A percentile compares a stretch with the other conserved stretches of the same genome.
These are phyloP conservation scores for Fusarium phyllophilum DNA, from an alignment of 2,329 filamentous ascomycete species.

Conservation along the genomic window DNA sequence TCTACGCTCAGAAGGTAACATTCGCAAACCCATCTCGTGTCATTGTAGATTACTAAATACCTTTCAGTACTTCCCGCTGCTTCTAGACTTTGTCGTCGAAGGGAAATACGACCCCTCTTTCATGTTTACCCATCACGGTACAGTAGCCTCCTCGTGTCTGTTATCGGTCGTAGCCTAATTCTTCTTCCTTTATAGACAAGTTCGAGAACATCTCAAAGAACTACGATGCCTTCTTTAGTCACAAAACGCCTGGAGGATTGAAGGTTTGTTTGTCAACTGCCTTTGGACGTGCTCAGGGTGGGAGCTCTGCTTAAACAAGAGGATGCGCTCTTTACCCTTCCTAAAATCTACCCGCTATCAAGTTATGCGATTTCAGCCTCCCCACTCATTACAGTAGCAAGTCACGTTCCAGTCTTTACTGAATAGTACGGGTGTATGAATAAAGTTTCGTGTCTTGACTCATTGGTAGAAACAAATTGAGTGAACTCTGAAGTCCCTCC, in stretches of 20 bases:
- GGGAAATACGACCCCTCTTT: slow-evolving; percentile 3
- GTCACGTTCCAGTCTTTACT: neutral
- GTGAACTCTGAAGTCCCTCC: accelerated
- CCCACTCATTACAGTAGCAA: neutral
- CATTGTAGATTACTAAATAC: accelerated
- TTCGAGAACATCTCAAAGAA: neutral
- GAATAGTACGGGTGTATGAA: neutral
- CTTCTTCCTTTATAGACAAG: neutral
- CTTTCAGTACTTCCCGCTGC: neutral
- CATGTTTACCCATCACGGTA: slow-evolving; percentile 3
- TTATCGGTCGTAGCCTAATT: accelerated
- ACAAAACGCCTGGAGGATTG: neutral
- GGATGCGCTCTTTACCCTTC: no score
- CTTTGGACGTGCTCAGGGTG: neutral
- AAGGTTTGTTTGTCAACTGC: slow-evolving; percentile 1
- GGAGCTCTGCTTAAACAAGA: no score
- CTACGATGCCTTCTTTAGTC: neutral
- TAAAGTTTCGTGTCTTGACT: neutral
- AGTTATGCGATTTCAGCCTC: neutral
- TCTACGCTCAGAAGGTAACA: slow-evolving; percentile 1
- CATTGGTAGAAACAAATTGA: neutral
- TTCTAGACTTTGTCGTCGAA: neutral
- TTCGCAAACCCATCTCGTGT: no score
- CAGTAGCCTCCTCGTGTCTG: accelerated
- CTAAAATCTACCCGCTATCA: neutral